Conservation (phyloP, 2,329 filamentous ascomycete species). For the Emydomyces testavorans region DNA sequence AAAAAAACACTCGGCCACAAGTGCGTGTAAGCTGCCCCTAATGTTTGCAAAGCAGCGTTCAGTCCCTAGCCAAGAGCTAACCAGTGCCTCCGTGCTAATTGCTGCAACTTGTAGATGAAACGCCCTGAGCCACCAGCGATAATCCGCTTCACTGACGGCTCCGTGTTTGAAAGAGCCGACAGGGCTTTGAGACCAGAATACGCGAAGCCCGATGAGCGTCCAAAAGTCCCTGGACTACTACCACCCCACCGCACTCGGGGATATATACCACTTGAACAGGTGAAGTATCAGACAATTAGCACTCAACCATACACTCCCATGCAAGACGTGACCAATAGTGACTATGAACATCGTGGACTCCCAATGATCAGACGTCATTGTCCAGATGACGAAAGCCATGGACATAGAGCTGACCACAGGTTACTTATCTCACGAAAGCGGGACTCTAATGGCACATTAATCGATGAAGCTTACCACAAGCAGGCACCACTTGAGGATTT, state of each 20-base stretch:
- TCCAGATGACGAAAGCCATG: neutral
- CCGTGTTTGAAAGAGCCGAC: conserved; percentile 19
- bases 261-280: conserved; percentile 7
- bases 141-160: conserved; percentile 19
- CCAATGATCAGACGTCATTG: conserved; percentile 20
- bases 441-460: conserved; percentile 4
- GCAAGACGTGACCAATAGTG: neutral
- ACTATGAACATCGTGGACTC: conserved; percentile 20
- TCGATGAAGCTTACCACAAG: conserved; percentile 6
- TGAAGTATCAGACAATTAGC: conserved; percentile 4
- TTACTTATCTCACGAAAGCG: conserved; percentile 3
- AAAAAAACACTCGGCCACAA: neutral
- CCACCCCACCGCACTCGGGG: neutral
- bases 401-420: neutral
- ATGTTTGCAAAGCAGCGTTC: neutral
- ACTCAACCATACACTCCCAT: neutral
- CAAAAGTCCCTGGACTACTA: neutral
- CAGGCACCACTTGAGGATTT: conserved; percentile 19
- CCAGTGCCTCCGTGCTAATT: conserved; percentile 1
- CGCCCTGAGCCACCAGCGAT: conserved; percentile 16
- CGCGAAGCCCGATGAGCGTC: neutral
- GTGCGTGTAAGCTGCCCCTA: neutral
- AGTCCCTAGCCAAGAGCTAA: neutral
- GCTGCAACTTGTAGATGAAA: conserved; percentile 3
- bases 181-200: neutral